These are phyloP conservation scores for Ogataea allantospora DNA, from an alignment of 805 yeast species.

Conservation along the genomic window DNA sequence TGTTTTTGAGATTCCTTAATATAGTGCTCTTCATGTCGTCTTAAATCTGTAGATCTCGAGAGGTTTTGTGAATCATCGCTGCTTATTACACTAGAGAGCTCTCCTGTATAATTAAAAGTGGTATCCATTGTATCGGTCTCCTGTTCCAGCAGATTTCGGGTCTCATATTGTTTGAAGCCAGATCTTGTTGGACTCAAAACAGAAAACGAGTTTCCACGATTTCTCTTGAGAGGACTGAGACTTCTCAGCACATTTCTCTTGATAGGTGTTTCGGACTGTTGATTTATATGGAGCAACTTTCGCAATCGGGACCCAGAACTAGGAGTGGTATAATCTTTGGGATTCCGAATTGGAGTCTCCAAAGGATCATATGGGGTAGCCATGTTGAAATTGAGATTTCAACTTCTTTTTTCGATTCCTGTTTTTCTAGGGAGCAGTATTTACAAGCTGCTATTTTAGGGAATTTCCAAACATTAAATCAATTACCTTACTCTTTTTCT, in stretches of 20 bases:
- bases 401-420: neutral
- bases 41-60: neutral
- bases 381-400: neutral
- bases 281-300: slow-evolving; percentile 4
- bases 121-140: slow-evolving; percentile 2
- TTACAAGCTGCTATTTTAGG: slow-evolving; percentile 7
- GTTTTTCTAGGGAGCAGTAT: slow-evolving; percentile 2
- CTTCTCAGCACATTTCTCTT: slow-evolving; percentile 9
- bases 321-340: slow-evolving; percentile 3
- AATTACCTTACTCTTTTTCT: neutral
- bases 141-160: neutral
- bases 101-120: slow-evolving; percentile 13
- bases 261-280: slow-evolving; percentile 12
- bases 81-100: slow-evolving; percentile 11
- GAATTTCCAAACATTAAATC: slow-evolving; percentile 4
- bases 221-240: slow-evolving; percentile 13
- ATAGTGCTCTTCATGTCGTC: slow-evolving; percentile 11
- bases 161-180: no score
- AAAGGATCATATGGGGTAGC: neutral
- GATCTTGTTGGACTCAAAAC: slow-evolving; percentile 2
- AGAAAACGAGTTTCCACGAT: neutral
- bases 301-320: slow-evolving; percentile 13
- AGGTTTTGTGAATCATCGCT: slow-evolving; percentile 10
- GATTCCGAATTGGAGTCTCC: slow-evolving; percentile 6
- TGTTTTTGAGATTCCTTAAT: slow-evolving; percentile 18